Base-by-base conservation (phyloP, 768 basidiomycete genomes). In the Leccinum longicurvipes region DNA sequence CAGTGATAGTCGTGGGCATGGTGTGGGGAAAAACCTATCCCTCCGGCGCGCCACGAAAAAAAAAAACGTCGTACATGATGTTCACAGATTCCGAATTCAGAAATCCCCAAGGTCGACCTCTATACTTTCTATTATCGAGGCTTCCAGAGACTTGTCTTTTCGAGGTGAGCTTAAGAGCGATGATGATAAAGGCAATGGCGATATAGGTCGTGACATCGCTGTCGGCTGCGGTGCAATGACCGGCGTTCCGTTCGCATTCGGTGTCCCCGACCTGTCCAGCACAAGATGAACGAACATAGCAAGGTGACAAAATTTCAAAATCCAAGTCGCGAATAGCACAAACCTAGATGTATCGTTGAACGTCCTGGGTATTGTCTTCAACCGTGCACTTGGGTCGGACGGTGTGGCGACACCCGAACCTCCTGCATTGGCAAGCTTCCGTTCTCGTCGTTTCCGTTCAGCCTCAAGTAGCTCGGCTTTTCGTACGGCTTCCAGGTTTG, bases 61-160 rank as follows among this genome's bases (percentile, higher is more conserved):
- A 51, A 34, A 50, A 41, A 51, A 56, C 27, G 19, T 50, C 41
- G 21, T 46, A 65, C 50, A 47, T 34, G 6, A 44, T 24, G 5
- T 57, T 50, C 24, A 36, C 24, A 55, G 52, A 46, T 55, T 15
- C 47, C 10, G 46, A 49, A 42, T 65, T 66, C 70, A 91, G 70
- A 91, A 91, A 71, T 91, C 89, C 50, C 89, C 89, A 45, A 91
- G 74, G 68, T 91, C 88, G 56, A 91, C 78, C 60, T 91, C 88
- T 60, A 91, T 78, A 27, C 78, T 78, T 47, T 86, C 83, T 60
- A 87, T 79, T 36, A 89, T 68, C 19, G 79, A 74, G 6, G 80
- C 75, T 65, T 85, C 83, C 51, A 86, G 76, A 19, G 74, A 73
- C 63, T 79, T 79, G 55, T 69, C 63, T 29, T 70, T 70, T 51